Conservation (phyloP, 352 stramenopile genomes). For the Phytophthora agathidicida region DNA sequence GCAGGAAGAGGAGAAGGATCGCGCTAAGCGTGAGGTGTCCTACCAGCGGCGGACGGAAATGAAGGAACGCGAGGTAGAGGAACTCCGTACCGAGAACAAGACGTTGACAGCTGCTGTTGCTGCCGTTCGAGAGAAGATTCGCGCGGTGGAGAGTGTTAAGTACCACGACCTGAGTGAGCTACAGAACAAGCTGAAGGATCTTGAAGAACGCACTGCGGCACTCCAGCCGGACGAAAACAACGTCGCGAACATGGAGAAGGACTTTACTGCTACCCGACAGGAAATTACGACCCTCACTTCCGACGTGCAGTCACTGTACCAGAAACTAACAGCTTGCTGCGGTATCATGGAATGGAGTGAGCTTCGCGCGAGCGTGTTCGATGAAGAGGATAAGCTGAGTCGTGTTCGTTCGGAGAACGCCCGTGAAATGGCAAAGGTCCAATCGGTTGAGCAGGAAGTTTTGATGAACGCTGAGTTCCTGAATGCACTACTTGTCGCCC, state of each 20-base stretch:
- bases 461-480: constrained; percentile 70
- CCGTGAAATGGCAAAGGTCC: constrained; percentile 43
- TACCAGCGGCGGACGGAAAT: constrained; percentile 48
- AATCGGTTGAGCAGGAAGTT: constrained; percentile 58
- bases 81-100: constrained; percentile 51
- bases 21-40: constrained; percentile 43
- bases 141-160: constrained; percentile 45
- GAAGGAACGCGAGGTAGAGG: constrained; percentile 49
- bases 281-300: constrained; percentile 48
- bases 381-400: constrained; percentile 50
- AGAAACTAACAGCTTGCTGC: constrained; percentile 62
- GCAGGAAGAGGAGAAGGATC: constrained; percentile 41
- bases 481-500: constrained; percentile 45
- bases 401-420: constrained; percentile 36
- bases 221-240: constrained; percentile 41
- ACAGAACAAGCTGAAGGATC: constrained; percentile 37
- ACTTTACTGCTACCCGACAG: constrained; percentile 53
- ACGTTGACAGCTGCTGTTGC: constrained; percentile 40
- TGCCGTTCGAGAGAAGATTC: constrained; percentile 52
- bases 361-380: constrained; percentile 48
- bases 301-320: constrained; percentile 53
- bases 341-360: constrained; percentile 68
- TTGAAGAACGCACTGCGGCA: constrained; percentile 44
- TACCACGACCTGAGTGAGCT: constrained; percentile 46
- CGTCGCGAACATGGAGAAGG: constrained; percentile 40